These are phyloP conservation scores for Datisca glomerata DNA, from an alignment of 306 rosid species.

Conservation along the genomic window DNA sequence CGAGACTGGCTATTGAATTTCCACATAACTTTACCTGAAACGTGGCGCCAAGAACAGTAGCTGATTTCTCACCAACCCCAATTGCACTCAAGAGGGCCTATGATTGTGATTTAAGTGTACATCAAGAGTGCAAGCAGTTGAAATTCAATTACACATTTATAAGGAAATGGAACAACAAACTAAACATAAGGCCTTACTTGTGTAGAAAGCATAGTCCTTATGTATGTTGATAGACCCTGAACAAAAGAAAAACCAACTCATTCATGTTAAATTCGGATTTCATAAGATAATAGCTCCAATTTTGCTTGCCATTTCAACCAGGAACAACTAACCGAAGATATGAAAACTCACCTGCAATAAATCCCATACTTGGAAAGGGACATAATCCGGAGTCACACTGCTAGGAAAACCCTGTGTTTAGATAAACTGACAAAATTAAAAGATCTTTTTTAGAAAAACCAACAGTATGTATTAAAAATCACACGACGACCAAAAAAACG, in stretches of 20 bases:
- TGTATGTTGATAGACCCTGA: slow-evolving; percentile 90
- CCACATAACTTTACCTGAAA: slow-evolving; percentile 58
- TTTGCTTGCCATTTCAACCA: too few species aligned
- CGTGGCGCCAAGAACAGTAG: slow-evolving; percentile 91
- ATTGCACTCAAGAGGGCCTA: slow-evolving; percentile 91
- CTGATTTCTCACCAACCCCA: slow-evolving; percentile 97
- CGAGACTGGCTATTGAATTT: slow-evolving; percentile 1
- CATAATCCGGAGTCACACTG: slow-evolving; percentile 91
- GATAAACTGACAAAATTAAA: not conserved
- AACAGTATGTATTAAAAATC: slow-evolving; percentile 6
- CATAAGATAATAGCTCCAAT: too few species aligned
- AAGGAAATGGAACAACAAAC: not conserved
- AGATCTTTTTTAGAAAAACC: not conserved
- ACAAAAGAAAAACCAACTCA: slow-evolving; percentile 7
- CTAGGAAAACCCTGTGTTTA: slow-evolving; percentile 74
- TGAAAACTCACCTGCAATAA: slow-evolving; percentile 56
- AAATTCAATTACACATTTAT: not conserved
- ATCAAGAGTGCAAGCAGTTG: not conserved
- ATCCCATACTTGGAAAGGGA: slow-evolving; percentile 94
- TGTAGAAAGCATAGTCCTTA: slow-evolving; percentile 94
- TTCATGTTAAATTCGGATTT: too few species aligned
- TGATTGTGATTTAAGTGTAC: slow-evolving; percentile 7
- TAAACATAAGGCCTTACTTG: slow-evolving; percentile 42
- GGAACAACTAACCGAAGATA: too few species aligned
- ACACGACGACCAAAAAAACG: slow-evolving; percentile 3